Evolutionary conservation across 1,139 yeast genomes (phyloP).

Genomic region (Scheffersomyces insectosa): DNA sequence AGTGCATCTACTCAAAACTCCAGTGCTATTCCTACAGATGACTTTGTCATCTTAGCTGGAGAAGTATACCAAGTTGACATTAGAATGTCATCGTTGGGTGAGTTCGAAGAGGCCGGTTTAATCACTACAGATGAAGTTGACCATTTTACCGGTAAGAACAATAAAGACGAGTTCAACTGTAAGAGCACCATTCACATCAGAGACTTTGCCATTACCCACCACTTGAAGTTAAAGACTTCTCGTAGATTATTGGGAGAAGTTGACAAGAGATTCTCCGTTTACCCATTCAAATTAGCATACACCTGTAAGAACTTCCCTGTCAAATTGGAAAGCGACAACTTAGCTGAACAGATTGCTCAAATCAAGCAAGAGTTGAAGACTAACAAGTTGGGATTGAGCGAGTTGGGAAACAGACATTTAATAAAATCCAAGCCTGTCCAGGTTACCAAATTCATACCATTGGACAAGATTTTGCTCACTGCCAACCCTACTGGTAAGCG

Average conservation of each 20-base stretch:
- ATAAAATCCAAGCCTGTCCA: constrained; percentile 75
- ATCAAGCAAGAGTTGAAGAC: constrained; percentile 56
- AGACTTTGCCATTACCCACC: constrained; percentile 80
- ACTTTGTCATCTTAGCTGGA: constrained; percentile 70
- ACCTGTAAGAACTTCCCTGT: constrained; percentile 62
- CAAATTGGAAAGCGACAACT: constrained; percentile 34
- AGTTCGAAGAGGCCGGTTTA: constrained; percentile 58
- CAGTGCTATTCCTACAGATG: constrained; percentile 71
- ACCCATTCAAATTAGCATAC: constrained; percentile 83
- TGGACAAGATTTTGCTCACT: constrained; percentile 59
- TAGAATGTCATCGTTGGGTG: constrained; percentile 69
- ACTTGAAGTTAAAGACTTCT: constrained; percentile 72
- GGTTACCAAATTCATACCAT: constrained; percentile 69
- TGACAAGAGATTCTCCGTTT: constrained; percentile 78
- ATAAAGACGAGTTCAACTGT: constrained; percentile 51
- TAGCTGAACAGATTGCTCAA: constrained; percentile 35
- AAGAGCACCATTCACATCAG: constrained; percentile 78
- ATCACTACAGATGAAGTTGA: constrained; percentile 68
- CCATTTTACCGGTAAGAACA: constrained; percentile 61
- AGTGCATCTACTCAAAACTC: constrained; percentile 25
- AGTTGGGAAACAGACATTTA: constrained; percentile 78
- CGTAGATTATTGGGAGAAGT: constrained; percentile 69
- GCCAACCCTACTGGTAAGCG: constrained; percentile 65
- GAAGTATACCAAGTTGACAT: constrained; percentile 88
- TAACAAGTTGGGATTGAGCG: constrained; percentile 76